Evolutionary conservation across 352 stramenopile species (phyloP).

Genomic region (Plasmopara viticola): DNA sequence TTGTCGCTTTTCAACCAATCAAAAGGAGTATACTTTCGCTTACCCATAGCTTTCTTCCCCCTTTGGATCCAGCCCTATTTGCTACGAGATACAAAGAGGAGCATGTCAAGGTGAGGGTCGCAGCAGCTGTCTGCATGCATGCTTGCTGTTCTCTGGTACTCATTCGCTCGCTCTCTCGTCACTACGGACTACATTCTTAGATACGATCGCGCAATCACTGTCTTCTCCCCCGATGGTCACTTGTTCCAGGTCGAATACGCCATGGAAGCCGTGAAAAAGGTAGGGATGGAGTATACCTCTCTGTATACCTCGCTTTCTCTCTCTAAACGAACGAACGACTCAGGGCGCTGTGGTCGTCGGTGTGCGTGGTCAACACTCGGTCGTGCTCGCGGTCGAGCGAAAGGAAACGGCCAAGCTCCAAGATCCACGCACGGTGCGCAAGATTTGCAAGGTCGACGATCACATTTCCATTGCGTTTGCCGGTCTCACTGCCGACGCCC

Average conservation of each 20-base stretch:
- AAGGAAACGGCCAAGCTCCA: slow-evolving; percentile 90
- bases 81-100: slow-evolving; percentile 3
- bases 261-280: slow-evolving; percentile 98
- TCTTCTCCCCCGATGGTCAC: slow-evolving; percentile 99
- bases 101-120: slow-evolving; percentile 39
- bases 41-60: slow-evolving; percentile 12
- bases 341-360: slow-evolving; percentile 95
- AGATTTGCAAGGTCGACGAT: slow-evolving; percentile 98
- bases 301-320: too few relatives aligned
- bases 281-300: slow-evolving; percentile 8
- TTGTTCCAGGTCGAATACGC: slow-evolving; percentile 99
- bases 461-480: slow-evolving; percentile 98
- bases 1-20: not conserved
- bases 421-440: slow-evolving; percentile 97
- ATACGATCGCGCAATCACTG: slow-evolving; percentile 99
- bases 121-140: too few relatives aligned
- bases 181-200: slow-evolving; percentile 28
- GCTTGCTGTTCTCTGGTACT: not conserved
- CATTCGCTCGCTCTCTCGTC: not conserved
- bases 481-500: slow-evolving; percentile 96
- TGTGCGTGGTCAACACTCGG: slow-evolving; percentile 93
- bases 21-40: not conserved
- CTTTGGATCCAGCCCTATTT: slow-evolving; percentile 23
- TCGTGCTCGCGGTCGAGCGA: slow-evolving; percentile 91
- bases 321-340: too few relatives aligned